Evolutionary conservation across 495 filamentous ascomycete genomes (phyloP).

Genomic region (Xylaria nigripes): DNA sequence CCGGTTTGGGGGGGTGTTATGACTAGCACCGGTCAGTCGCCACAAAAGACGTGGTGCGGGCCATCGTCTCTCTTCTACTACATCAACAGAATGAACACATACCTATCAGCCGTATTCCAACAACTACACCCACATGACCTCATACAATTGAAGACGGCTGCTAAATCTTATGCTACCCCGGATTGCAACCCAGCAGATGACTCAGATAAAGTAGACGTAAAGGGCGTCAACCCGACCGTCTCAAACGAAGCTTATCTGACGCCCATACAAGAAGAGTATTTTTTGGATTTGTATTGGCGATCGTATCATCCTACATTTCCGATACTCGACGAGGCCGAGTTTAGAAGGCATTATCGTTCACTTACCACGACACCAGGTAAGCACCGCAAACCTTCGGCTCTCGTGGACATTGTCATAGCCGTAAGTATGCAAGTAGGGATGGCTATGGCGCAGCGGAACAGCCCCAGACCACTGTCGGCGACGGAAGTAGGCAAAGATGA

Average conservation of each 20-base stretch:
- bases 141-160: slow-evolving; percentile 12
- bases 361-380: slow-evolving; percentile 32
- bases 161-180: slow-evolving; percentile 11
- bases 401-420: slow-evolving; percentile 49
- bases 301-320: slow-evolving; percentile 32
- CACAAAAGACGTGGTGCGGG: slow-evolving; percentile 29
- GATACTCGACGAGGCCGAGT: slow-evolving; percentile 42
- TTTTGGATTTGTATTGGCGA: slow-evolving; percentile 43
- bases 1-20: slow-evolving; percentile 20
- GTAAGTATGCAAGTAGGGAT: slow-evolving; percentile 47
- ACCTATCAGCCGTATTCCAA: slow-evolving; percentile 26
- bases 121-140: slow-evolving; percentile 20
- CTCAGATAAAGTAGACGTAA: slow-evolving; percentile 2
- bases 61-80: slow-evolving; percentile 35
- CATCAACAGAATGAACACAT: slow-evolving; percentile 29
- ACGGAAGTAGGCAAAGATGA: slow-evolving; percentile 25
- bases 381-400: slow-evolving; percentile 39
- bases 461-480: slow-evolving; percentile 3
- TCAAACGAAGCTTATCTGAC: slow-evolving; percentile 17
- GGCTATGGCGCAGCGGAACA: slow-evolving; percentile 21
- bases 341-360: slow-evolving; percentile 41
- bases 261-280: slow-evolving; percentile 41
- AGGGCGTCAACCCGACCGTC: background rate
- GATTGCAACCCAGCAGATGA: slow-evolving; percentile 11
- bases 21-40: slow-evolving; percentile 22